Base-by-base conservation (phyloP, 768 basidiomycete species). In the Russula sp. region DNA sequence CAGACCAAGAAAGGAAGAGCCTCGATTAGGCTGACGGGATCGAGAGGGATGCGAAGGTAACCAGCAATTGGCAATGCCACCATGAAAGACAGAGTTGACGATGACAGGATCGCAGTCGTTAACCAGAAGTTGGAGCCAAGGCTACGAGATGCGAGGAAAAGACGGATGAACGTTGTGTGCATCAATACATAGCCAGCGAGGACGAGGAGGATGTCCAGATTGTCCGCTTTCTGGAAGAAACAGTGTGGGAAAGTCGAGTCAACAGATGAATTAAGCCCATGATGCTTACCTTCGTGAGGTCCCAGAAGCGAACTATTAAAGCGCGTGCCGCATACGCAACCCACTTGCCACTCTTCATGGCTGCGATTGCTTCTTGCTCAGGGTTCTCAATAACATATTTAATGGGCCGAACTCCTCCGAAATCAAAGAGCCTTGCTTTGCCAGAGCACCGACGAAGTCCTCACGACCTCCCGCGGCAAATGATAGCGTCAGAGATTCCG, bases 1-100 rank as follows among this genome's bases (percentile, higher is more conserved):
- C 96, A 96, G 40, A 99, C 95, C 54, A 98, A 80, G 86, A 98
- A 98, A 0, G 97, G 97, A 0, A 99, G 83, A 0, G 97, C 96
- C 75, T 99, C 97, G 11, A 92, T 93, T 57, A 99, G 81, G 11
- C 88, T 88, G 59, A 98, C 88, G 1, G 94, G 93, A 74, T 98
- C 95, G 69, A 99, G 87, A 22, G 87, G 89, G 63, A 99, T 92
- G 69, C 82, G 81, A 63, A 98, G 80, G 14, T 86, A 86, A 58
- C 88, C 82, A 22, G 88, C 84, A 46, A 86, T 73, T 16, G 96
- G 89, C 7, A 98, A 82, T 14, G 92, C 83, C 59, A 94, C 79
- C 60, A 99, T 82, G 72, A 98, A 88, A 0, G 91, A 89, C 66
- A 95, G 88, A 66, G 88, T 80, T 14, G 87, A 85, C 10, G 89